A percentile compares a stretch with the other conserved stretches of the same genome.
phyloP scores from a whole-genome alignment of 441 rosid genomes.

The Cnidoscolus chayamansa region DNA sequence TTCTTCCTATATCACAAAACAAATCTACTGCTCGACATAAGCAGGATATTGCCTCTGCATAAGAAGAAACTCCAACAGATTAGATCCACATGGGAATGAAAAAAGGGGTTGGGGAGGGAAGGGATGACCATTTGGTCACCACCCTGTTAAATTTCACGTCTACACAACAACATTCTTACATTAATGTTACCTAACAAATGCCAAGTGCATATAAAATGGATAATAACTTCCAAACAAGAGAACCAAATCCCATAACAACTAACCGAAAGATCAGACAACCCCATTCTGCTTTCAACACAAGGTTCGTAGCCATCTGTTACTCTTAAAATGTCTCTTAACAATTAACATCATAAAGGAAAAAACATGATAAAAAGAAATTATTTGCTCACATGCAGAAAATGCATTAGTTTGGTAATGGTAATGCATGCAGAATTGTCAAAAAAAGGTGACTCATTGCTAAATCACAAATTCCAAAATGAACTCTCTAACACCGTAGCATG shows the following conservation, averaged over 20 bases:
- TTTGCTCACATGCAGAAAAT: background rate
- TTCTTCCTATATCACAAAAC: conserved; percentile 91
- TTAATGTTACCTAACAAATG: background rate
- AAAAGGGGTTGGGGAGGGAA: background rate
- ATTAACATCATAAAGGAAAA: background rate
- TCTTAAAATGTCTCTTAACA: background rate
- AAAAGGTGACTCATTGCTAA: background rate
- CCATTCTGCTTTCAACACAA: too few relatives aligned
- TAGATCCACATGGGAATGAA: conserved; percentile 9
- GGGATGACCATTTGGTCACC: background rate
- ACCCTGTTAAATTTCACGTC: too few relatives aligned
- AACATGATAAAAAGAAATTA: background rate
- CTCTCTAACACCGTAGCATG: background rate
- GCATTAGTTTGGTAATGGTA: background rate
- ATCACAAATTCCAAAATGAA: background rate
- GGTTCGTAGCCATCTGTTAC: too few relatives aligned
- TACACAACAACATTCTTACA: too few relatives aligned
- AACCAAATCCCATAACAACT: background rate
- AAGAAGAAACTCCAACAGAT: conserved; percentile 13
- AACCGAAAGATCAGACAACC: background rate
- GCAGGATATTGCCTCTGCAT: conserved; percentile 88
- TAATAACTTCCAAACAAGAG: background rate
- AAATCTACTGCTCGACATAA: conserved; percentile 73
- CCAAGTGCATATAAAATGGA: background rate
- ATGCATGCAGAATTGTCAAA: background rate